Conservation (phyloP, 2,329 filamentous ascomycete genomes). For the Pseudogymnoascus sp. region DNA sequence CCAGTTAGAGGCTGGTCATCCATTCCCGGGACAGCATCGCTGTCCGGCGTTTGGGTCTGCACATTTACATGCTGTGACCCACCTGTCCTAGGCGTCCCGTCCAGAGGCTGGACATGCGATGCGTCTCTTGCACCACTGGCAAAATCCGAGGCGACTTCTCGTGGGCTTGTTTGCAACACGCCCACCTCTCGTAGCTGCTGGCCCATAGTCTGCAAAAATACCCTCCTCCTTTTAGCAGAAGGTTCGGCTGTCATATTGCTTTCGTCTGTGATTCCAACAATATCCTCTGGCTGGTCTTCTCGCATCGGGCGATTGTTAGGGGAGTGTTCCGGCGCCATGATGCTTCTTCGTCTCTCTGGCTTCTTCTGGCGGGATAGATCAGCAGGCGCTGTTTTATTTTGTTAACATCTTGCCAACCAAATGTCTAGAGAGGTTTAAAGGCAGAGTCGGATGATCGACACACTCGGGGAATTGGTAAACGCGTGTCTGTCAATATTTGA, state of each 20-base stretch:
- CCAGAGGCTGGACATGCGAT: background rate
- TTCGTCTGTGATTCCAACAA: background rate
- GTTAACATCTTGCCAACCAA: background rate
- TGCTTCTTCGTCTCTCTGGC: background rate
- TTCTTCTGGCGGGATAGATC: background rate
- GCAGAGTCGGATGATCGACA: background rate
- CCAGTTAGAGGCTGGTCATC: background rate
- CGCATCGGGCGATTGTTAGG: background rate
- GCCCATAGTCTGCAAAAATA: conserved; percentile 15
- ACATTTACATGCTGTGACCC: background rate
- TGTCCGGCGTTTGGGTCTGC: conserved; percentile 15
- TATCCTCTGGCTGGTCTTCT: background rate
- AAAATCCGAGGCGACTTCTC: background rate
- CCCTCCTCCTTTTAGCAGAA: conserved; percentile 12
- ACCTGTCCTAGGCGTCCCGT: background rate
- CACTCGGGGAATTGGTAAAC: background rate
- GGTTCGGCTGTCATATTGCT: background rate
- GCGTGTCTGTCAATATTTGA: background rate
- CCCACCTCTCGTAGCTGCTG: conserved; percentile 14
- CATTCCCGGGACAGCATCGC: conserved; percentile 6
- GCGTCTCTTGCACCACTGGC: background rate
- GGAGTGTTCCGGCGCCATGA: background rate
- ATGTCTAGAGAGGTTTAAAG: background rate
- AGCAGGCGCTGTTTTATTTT: background rate
- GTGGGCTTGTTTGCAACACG: background rate